Evolutionary conservation across 1,139 yeast species (phyloP), one percentile per base, ranked within the genome.

Genomic region (Geotrichum citri-aurantii): DNA sequence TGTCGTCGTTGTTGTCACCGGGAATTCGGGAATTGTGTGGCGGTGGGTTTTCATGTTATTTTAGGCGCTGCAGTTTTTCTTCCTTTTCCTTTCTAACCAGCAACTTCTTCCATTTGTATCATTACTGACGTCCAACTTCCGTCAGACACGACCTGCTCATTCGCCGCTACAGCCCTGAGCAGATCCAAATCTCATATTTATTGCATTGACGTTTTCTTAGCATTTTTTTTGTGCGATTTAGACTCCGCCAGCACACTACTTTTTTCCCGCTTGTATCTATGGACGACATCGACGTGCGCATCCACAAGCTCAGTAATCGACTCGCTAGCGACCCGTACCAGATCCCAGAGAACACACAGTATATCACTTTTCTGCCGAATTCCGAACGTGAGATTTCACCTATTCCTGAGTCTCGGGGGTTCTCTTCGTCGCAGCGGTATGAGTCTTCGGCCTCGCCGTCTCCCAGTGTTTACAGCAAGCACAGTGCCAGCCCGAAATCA

Each of bases 261-360:
- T 12, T 27, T 24, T 14, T 7, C 29, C 48, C 48, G 29, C 6
- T 46, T 46, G 48, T 27, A 55, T 55, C 52, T 27, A 59, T 59
- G 62, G 62, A 59, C 27, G 60, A 59, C 37, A 54, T 59, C 48
- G 62, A 59, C 54, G 53, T 53, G 33, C 59, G 62, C 27, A 59
- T 59, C 11, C 29, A 48, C 31, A 54, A 57, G 33, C 49, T 59
- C 48, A 51, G 62, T 27, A 48, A 57, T n/a, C 58, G 52, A 26
- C 55, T 59, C 29, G 55, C 58, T 23, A 44, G 55, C 19, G 59
- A 54, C 47, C 62, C 61, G 14, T 55, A 53, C 26, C 52, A 52
- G 27, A 59, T 57, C 51, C 56, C 62, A 11, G 55, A 59, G n/a
- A 59, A 59, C 37, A 52, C 52, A 12, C 58, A 59, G 24, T 59